phyloP scores from a whole-genome alignment of 2,329 filamentous ascomycete species.

The Colletotrichum tamarilloi region DNA sequence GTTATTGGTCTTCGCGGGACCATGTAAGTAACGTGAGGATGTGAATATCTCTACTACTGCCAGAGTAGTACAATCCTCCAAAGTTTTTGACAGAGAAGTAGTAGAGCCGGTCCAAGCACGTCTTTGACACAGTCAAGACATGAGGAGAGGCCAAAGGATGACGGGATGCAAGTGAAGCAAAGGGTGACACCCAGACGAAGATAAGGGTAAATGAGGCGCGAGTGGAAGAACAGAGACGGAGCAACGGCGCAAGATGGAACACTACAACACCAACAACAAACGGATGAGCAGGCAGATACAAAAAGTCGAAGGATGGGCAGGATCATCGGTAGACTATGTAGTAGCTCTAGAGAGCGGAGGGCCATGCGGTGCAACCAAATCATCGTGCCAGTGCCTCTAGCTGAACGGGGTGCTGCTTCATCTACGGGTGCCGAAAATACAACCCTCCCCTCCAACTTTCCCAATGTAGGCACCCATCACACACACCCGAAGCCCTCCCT shows the following conservation, averaged over 20 bases:
- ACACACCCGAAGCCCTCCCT: not conserved
- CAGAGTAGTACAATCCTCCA: slow-evolving; percentile 10
- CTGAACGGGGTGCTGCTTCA: not conserved
- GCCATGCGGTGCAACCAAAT: slow-evolving; percentile 4
- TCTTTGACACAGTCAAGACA: slow-evolving; percentile 12
- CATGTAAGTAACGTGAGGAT: not conserved
- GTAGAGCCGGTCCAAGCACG: not conserved
- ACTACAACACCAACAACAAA: not conserved
- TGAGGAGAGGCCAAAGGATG: slow-evolving; percentile 3
- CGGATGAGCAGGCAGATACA: not conserved
- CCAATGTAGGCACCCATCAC: not conserved
- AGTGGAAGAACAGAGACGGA: not conserved
- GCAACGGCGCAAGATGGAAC: not conserved
- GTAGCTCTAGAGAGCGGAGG: not conserved
- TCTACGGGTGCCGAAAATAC: not conserved
- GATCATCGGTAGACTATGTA: not conserved
- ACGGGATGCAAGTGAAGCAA: not conserved
- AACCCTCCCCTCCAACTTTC: not conserved
- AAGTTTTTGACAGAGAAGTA: slow-evolving; percentile 19
- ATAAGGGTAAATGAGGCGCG: not conserved
- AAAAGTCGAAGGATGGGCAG: not conserved
- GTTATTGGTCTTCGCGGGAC: not conserved
- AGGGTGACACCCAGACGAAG: not conserved
- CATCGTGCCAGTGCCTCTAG: not conserved
- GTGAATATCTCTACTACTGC: slow-evolving; percentile 1